These are phyloP conservation scores for Suhomyces terraborum DNA, from an alignment of 1,139 yeast species.

Conservation along the genomic window DNA sequence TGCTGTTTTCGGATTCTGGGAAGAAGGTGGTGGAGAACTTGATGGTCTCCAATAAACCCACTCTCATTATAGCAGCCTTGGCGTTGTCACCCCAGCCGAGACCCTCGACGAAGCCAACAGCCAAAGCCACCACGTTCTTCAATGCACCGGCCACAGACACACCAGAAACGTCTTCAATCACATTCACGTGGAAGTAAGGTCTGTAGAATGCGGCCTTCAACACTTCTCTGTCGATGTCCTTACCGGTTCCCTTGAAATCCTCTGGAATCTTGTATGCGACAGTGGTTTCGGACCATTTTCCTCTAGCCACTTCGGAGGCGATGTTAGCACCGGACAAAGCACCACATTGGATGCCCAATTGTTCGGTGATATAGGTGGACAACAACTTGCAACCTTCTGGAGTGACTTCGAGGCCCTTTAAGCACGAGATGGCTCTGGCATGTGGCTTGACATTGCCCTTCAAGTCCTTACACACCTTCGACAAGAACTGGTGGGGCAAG, in stretches of 20 bases:
- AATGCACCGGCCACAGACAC: conserved; percentile 54
- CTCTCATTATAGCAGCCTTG: conserved; percentile 52
- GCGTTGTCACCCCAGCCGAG: conserved; percentile 56
- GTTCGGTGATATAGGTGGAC: conserved; percentile 45
- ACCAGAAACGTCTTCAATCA: conserved; percentile 51
- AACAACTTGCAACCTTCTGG: conserved; percentile 48
- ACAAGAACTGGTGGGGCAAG: conserved; percentile 52
- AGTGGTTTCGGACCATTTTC: conserved; percentile 54
- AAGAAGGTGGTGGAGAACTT: conserved; percentile 43
- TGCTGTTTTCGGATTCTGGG: conserved; percentile 42
- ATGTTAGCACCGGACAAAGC: conserved; percentile 52
- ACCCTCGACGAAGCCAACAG: conserved; percentile 53
- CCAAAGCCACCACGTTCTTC: conserved; percentile 50
- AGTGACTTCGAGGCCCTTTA: conserved; percentile 51
- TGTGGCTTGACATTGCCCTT: conserved; percentile 42
- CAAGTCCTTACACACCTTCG: conserved; percentile 39
- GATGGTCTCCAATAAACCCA: conserved; percentile 48
- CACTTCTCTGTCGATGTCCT: conserved; percentile 43
- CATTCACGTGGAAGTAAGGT: conserved; percentile 51
- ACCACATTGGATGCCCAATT: conserved; percentile 48
- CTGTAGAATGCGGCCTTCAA: conserved; percentile 50
- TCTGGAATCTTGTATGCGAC: conserved; percentile 44
- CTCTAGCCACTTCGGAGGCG: conserved; percentile 51
- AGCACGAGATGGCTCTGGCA: conserved; percentile 49
- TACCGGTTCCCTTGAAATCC: conserved; percentile 46